Evolutionary conservation across 2,329 filamentous ascomycete genomes (phyloP).

Genomic region (Scolecobasidium constrictum): DNA sequence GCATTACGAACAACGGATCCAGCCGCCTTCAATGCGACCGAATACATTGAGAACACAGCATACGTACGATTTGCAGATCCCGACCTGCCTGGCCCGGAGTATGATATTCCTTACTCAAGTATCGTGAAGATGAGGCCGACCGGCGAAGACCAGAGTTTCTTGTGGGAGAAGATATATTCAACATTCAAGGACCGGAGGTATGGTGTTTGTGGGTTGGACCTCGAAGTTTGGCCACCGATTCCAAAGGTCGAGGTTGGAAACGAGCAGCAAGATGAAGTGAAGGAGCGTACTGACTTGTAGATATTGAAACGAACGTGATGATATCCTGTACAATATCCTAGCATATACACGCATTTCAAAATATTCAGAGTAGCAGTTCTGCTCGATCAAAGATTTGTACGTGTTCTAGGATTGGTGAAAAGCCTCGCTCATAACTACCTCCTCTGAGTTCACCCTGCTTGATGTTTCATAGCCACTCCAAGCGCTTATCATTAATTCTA

Average conservation of each 20-base stretch:
- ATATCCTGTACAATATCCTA: too few relatives aligned
- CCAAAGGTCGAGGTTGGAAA: neutral
- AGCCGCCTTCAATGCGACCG: slow-evolving; percentile 32
- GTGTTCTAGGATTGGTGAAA: too few relatives aligned
- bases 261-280: neutral
- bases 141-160: slow-evolving; percentile 34
- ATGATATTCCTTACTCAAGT: slow-evolving; percentile 34
- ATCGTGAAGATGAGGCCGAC: slow-evolving; percentile 30
- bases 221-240: slow-evolving; percentile 30
- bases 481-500: too few relatives aligned
- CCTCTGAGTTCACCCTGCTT: too few relatives aligned
- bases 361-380: too few relatives aligned
- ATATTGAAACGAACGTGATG: too few relatives aligned
- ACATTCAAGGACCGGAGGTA: slow-evolving; percentile 37
- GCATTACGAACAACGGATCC: slow-evolving; percentile 4
- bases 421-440: too few relatives aligned
- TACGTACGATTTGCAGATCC: slow-evolving; percentile 37
- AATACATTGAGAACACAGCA: slow-evolving; percentile 30
- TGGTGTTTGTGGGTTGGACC: slow-evolving; percentile 42
- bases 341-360: too few relatives aligned
- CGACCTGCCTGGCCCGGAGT: slow-evolving; percentile 39
- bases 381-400: too few relatives aligned
- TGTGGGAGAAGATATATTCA: slow-evolving; percentile 40
- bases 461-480: too few relatives aligned
- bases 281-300: too few relatives aligned